Evolutionary conservation across 768 basidiomycete genomes (phyloP).

Genomic region (Pholiota conissans): DNA sequence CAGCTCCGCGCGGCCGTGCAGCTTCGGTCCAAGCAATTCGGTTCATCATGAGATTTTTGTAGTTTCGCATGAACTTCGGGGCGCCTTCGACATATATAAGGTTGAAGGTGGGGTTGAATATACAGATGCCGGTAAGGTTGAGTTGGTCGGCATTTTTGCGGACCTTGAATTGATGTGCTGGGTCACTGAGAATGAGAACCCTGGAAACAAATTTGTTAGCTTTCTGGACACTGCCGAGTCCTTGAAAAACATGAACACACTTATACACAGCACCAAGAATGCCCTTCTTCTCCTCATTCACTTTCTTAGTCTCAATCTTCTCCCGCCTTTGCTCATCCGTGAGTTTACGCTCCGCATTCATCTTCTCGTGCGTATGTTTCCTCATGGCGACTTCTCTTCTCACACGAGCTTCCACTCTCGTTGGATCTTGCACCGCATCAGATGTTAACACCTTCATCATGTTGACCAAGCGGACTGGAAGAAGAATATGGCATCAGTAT

Average conservation of each 20-base stretch:
- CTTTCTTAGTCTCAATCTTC: conserved; percentile 84
- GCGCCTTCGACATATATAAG: conserved; percentile 95
- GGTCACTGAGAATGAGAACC: conserved; percentile 87
- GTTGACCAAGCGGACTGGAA: conserved; percentile 81
- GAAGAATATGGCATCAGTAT: neutral
- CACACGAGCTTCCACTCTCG: conserved; percentile 94
- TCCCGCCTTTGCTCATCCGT: conserved; percentile 88
- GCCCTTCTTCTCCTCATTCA: conserved; percentile 85
- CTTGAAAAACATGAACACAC: conserved; percentile 45
- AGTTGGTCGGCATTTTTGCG: conserved; percentile 95
- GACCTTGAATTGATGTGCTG: conserved; percentile 93
- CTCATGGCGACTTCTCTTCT: conserved; percentile 90
- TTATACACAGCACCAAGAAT: conserved; percentile 88
- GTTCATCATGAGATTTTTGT: conserved; percentile 81
- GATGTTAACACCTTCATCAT: conserved; percentile 97
- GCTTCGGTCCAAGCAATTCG: conserved; percentile 95
- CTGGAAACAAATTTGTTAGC: conserved; percentile 34
- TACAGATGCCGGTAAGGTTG: conserved; percentile 83
- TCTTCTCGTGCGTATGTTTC: conserved; percentile 87
- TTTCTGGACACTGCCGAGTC: neutral
- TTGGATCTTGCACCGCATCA: conserved; percentile 96
- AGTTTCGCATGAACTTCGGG: conserved; percentile 79
- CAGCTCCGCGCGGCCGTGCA: conserved; percentile 73
- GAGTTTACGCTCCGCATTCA: conserved; percentile 89
- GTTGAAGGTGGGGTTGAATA: conserved; percentile 87